phyloP scores from a whole-genome alignment of 78 protist species.

The Isochrysis galbana region DNA sequence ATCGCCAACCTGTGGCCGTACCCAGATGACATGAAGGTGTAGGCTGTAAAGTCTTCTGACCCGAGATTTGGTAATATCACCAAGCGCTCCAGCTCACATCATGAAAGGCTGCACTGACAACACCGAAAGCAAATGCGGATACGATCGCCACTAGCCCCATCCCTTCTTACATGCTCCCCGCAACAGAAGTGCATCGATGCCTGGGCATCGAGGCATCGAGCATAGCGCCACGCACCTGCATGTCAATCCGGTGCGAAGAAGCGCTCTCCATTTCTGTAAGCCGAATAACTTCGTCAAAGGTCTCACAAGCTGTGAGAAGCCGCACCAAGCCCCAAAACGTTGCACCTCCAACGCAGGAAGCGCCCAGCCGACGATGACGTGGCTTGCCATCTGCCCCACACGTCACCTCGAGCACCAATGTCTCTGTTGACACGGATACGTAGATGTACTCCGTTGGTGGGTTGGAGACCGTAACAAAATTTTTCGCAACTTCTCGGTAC shows the following conservation, averaged over 20 bases:
- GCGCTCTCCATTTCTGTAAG: not conserved
- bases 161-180: too few species aligned
- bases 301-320: not conserved
- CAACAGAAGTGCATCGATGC: too few species aligned
- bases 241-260: constrained; percentile 62
- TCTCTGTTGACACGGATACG: not conserved
- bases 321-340: constrained; percentile 4
- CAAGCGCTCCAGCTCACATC: too few species aligned
- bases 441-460: not conserved
- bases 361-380: not conserved
- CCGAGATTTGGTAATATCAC: too few species aligned
- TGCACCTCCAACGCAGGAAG: not conserved
- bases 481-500: not conserved
- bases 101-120: too few species aligned
- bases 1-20: too few species aligned
- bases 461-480: not conserved
- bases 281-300: not conserved
- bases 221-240: too few species aligned
- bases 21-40: too few species aligned
- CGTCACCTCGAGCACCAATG: not conserved
- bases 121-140: too few species aligned
- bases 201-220: too few species aligned
- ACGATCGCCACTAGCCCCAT: too few species aligned
- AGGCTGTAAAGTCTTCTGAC: too few species aligned
- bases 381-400: not conserved